A percentile compares a stretch with the other conserved stretches of the same genome.
phyloP scores from a whole-genome alignment of 2,329 filamentous ascomycete species.

The Neopestalotiopsis rosae region DNA sequence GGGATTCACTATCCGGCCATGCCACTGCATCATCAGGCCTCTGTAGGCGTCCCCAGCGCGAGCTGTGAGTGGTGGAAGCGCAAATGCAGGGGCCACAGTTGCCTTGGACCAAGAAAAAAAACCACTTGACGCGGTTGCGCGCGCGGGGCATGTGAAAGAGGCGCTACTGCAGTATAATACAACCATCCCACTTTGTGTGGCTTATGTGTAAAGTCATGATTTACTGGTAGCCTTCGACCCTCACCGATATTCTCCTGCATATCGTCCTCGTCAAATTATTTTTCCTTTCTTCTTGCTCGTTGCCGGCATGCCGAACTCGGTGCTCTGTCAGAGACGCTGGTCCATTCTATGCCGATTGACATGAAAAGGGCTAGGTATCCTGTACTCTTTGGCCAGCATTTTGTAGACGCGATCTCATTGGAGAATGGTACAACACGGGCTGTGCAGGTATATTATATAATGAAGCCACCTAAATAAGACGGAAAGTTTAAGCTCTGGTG shows the following conservation, averaged over 20 bases:
- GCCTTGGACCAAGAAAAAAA: not conserved
- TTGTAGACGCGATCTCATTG: too few relatives aligned
- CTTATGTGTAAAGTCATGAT: not conserved
- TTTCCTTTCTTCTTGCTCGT: too few relatives aligned
- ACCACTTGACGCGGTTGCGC: not conserved
- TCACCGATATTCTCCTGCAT: constrained; percentile 1
- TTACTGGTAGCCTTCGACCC: not conserved
- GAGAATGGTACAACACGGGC: too few relatives aligned
- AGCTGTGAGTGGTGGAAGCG: not conserved
- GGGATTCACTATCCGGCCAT: not conserved
- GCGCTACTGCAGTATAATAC: not conserved
- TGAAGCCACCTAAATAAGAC: too few relatives aligned
- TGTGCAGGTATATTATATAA: too few relatives aligned
- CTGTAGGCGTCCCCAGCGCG: not conserved
- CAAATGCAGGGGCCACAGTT: not conserved
- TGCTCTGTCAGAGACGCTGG: too few relatives aligned
- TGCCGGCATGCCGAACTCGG: too few relatives aligned
- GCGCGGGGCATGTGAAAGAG: constrained; percentile 1
- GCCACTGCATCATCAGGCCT: not conserved
- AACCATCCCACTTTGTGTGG: not conserved
- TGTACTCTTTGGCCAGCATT: too few relatives aligned
- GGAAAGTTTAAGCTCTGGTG: too few relatives aligned
- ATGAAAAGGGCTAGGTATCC: too few relatives aligned
- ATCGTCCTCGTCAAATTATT: not conserved
- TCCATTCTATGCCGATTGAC: too few relatives aligned